Conservation (phyloP, 2,329 filamentous ascomycete genomes). For the Coniochaeta hoffmannii region DNA sequence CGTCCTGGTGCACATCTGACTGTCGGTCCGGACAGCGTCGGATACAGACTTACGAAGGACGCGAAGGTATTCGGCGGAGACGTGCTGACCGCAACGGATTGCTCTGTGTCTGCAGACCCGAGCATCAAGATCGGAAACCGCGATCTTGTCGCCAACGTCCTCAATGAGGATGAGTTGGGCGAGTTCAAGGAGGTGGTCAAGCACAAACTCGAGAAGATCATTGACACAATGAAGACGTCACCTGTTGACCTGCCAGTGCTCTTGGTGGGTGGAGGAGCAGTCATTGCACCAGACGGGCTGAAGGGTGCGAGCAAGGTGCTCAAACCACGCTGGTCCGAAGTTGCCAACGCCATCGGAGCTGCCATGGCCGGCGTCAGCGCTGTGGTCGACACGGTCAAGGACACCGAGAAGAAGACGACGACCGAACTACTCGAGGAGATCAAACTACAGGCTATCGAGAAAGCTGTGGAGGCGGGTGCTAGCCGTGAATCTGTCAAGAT, state of each 20-base stretch:
- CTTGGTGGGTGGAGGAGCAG: constrained; percentile 56
- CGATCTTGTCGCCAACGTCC: constrained; percentile 22
- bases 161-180: constrained; percentile 24
- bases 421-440: constrained; percentile 30
- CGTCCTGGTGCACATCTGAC: constrained; percentile 28
- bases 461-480: constrained; percentile 37
- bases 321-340: constrained; percentile 47
- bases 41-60: constrained; percentile 46
- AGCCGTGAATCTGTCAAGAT: constrained; percentile 33
- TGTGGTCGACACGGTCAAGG: constrained; percentile 42
- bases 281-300: constrained; percentile 48
- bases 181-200: constrained; percentile 34
- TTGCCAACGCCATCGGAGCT: constrained; percentile 59
- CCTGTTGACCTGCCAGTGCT: constrained; percentile 51
- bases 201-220: constrained; percentile 43
- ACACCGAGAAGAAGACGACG: constrained; percentile 32
- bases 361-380: constrained; percentile 54
- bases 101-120: constrained; percentile 28
- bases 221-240: constrained; percentile 57
- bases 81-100: constrained; percentile 52
- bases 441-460: constrained; percentile 32
- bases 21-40: constrained; percentile 56
- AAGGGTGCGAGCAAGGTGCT: constrained; percentile 48
- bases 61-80: constrained; percentile 49
- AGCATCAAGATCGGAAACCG: constrained; percentile 33